Conservation (phyloP, 176 grass and related monocot species). For the Leersia perrieri region DNA sequence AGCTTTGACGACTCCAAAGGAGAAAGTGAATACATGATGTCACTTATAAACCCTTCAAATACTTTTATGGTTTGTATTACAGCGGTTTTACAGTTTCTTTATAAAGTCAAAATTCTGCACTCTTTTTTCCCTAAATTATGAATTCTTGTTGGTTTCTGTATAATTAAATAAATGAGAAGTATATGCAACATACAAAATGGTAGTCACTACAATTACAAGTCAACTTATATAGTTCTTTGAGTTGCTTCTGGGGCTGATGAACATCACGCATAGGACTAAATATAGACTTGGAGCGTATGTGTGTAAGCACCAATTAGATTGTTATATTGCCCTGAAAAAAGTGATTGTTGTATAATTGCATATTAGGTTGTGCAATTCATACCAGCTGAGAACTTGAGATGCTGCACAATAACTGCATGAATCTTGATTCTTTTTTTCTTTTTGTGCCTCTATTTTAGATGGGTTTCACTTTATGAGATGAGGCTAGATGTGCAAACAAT, state of each 20-base stretch:
- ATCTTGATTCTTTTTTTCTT: constrained; percentile 9
- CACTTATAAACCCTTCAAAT: constrained; percentile 84
- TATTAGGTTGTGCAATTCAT: neutral
- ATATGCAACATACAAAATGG: constrained; percentile 44
- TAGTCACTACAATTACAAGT: constrained; percentile 58
- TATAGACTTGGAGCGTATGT: constrained; percentile 81
- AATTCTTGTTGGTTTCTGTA: constrained; percentile 92
- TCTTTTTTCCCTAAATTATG: constrained; percentile 61
- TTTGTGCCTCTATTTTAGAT: constrained; percentile 51
- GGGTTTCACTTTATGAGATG: constrained; percentile 78
- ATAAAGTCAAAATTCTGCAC: constrained; percentile 7
- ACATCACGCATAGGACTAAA: constrained; percentile 87
- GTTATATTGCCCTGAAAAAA: no score
- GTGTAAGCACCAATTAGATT: constrained; percentile 6
- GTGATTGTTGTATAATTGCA: no score
- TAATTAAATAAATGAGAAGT: constrained; percentile 70
- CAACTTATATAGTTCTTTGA: constrained; percentile 62
- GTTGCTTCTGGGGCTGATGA: constrained; percentile 94
- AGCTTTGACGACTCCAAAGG: constrained; percentile 57
- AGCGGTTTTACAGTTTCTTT: neutral
- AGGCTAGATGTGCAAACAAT: constrained; percentile 83
- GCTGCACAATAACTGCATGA: neutral
- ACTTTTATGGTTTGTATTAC: constrained; percentile 75
- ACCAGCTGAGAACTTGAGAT: neutral
- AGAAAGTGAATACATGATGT: constrained; percentile 74